Conservation (phyloP, 139 green algal species). For the Edaphochlamys debaryana region DNA sequence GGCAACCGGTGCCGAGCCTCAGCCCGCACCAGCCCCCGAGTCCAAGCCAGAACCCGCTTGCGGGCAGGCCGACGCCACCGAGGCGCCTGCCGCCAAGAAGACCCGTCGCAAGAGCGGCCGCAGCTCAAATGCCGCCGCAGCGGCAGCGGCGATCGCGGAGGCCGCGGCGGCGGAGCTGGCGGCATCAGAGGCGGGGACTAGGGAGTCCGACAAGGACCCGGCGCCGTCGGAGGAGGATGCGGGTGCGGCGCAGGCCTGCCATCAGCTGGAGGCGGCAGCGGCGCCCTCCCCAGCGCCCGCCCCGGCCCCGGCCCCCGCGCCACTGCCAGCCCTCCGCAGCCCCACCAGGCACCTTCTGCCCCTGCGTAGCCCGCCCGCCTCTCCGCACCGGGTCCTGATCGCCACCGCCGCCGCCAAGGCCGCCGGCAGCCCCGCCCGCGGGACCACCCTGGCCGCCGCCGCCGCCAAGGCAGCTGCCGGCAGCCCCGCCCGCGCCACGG, state of each 20-base stretch:
- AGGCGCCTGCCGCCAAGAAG: neutral
- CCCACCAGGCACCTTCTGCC: no score
- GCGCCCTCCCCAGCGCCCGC: neutral
- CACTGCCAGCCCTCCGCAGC: no score
- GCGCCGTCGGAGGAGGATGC: no score
- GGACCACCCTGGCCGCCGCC: neutral
- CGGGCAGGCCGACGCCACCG: no score
- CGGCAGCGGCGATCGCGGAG: neutral
- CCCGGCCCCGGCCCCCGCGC: no score
- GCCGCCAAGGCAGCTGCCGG: neutral
- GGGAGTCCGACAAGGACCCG: no score
- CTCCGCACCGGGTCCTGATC: neutral
- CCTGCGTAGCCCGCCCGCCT: neutral
- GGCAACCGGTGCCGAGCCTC: neutral
- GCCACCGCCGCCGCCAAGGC: neutral
- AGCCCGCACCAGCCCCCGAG: no score
- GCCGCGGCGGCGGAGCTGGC: neutral
- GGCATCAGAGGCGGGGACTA: no score
- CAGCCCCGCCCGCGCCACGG: neutral
- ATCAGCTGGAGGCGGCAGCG: slow-evolving; percentile 8
- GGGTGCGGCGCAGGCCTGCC: neutral
- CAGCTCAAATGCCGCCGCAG: neutral
- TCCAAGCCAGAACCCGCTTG: neutral
- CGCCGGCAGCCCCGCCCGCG: neutral
- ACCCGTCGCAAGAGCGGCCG: neutral